Base-by-base conservation (phyloP, 306 rosid genomes). In the Acacia melanoxylon region DNA sequence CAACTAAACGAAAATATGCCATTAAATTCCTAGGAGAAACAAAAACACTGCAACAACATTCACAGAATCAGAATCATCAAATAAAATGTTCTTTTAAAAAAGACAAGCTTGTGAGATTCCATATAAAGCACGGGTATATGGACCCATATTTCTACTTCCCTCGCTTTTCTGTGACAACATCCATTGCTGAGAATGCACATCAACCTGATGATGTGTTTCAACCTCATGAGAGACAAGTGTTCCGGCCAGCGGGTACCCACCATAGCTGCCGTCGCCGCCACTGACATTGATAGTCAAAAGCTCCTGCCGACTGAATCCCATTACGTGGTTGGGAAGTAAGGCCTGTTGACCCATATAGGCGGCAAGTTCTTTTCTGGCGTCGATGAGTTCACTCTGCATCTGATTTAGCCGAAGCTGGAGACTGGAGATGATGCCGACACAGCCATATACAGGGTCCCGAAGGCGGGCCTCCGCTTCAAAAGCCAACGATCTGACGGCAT, bases 401-500 rank as follows among this genome's bases (percentile, higher is more conserved):
- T 41, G 15, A 1, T 22, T 5, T 10, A 78, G 49, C 8, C 1
- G 16, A 0, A 22, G 0, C 7, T 83, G 80, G n/a, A 83, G 75
- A 49, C 4, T 3, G 9, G 41, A 11, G 24, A 79, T n/a, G 15
- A 67, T 25, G 10, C 68, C 74, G 3, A 68, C 19, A 54, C 81
- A 79, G 3, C 87, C 84, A 27, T 59, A 29, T 0, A 75, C 59
- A 0, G 84, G 83, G 44, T 79, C 84, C 0, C 14, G 6, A 6
- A n/a, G 17, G 19, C 84, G 68, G 3, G 73, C 58, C 45, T 73
- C 46, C 1, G 87, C 84, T 37, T 84, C 84, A 31, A 58, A 80
- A 17, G 25, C 24, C 3, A 79, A 70, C 14, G 84, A 44, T 3
- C 20, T 59, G 4, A 86, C 90, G 1, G 91, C 91, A 78, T 87